Evolutionary conservation across 768 basidiomycete species (phyloP).

Genomic region (Serendipita sp.): DNA sequence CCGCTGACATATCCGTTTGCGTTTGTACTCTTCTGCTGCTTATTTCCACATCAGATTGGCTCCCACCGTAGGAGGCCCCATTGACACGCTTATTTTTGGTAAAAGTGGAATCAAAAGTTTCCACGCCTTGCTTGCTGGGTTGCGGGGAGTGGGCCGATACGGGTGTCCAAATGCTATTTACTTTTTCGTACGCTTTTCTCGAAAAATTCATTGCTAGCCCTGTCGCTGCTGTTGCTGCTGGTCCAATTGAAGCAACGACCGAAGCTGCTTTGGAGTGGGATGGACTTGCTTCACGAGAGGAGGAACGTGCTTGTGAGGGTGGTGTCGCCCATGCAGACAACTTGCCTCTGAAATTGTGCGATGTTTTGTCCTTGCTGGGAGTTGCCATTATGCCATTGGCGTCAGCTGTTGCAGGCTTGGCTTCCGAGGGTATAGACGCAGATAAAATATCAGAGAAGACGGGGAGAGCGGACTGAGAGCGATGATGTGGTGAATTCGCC

Average conservation of each 20-base stretch:
- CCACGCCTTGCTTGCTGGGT: not conserved
- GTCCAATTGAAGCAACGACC: constrained; percentile 3
- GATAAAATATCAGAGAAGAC: not conserved
- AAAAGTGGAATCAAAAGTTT: not conserved
- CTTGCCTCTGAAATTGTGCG: not conserved
- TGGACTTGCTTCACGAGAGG: not conserved
- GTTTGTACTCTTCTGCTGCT: not conserved
- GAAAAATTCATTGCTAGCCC: constrained; percentile 39
- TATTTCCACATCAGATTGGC: not conserved
- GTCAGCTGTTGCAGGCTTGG: not conserved
- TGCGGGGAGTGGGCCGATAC: not conserved
- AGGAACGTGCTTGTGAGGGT: not conserved
- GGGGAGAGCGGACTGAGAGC: not conserved
- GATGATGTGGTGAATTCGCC: not conserved
- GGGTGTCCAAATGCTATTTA: constrained; percentile 45
- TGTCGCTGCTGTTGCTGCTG: constrained; percentile 38
- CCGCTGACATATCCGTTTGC: constrained; percentile 12
- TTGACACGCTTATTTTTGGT: not conserved
- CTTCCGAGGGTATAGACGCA: not conserved
- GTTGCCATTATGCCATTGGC: not conserved
- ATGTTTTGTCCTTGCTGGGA: not conserved
- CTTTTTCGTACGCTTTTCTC: constrained; percentile 60
- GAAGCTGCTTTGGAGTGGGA: not conserved
- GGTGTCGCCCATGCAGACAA: not conserved
- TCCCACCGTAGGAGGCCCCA: not conserved